phyloP scores from a whole-genome alignment of 805 yeast species.

The Zygosaccharomyces bisporus region DNA sequence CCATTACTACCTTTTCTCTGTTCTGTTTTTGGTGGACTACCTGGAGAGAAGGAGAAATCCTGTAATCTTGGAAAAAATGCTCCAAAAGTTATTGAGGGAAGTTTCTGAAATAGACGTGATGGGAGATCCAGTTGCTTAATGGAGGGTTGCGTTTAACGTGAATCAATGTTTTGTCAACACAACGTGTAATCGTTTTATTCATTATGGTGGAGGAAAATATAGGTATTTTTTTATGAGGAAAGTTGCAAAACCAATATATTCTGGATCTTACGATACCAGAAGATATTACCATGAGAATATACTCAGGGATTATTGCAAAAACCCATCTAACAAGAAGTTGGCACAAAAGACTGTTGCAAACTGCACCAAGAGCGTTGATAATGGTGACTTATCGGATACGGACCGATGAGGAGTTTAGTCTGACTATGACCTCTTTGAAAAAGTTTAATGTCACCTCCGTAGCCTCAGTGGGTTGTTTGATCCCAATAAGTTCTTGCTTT shows the following conservation, averaged over 20 bases:
- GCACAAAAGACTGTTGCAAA: not conserved
- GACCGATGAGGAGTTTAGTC: not conserved
- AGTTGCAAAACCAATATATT: not conserved
- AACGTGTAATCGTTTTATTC: not conserved
- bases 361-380: not conserved
- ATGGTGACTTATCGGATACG: not conserved
- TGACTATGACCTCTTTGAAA: not conserved
- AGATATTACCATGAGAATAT: not conserved
- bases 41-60: not conserved
- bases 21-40: not conserved
- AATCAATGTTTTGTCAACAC: not conserved
- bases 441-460: not conserved
- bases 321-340: not conserved
- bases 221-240: not conserved
- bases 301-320: not conserved
- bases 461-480: not conserved
- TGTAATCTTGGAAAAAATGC: not conserved
- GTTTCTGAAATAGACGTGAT: not conserved
- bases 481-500: not conserved
- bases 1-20: not conserved
- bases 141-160: not conserved
- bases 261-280: not conserved
- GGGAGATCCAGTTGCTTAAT: not conserved
- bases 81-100: slow-evolving; percentile 1
- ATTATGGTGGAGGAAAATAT: not conserved